Percentiles rank a stretch among this genome's conserved stretches.
These are phyloP conservation scores for Vigna radiata DNA, from an alignment of 306 rosid species.

Conservation along the genomic window DNA sequence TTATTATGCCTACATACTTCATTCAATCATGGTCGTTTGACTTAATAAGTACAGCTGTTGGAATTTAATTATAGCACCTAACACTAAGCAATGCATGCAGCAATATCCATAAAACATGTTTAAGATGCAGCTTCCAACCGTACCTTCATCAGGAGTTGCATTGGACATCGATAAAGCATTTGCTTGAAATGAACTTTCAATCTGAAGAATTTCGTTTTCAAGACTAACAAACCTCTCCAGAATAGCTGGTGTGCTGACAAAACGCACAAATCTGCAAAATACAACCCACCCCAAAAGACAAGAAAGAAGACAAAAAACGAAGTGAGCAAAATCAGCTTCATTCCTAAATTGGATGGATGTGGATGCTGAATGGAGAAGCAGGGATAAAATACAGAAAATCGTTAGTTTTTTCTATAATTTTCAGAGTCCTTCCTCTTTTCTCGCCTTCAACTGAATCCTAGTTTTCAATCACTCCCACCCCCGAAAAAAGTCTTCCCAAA, in stretches of 20 bases:
- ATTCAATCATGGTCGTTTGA: background rate
- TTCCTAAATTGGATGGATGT: background rate
- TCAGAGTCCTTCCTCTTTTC: background rate
- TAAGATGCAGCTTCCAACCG: slow-evolving; percentile 21
- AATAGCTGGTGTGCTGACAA: slow-evolving; percentile 75
- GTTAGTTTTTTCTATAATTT: background rate
- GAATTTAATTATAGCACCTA: slow-evolving; percentile 30
- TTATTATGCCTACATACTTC: background rate
- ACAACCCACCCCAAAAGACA: background rate
- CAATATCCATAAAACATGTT: slow-evolving; percentile 35
- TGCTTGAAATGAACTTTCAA: slow-evolving; percentile 58
- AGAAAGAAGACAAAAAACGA: background rate
- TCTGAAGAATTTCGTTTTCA: slow-evolving; percentile 71
- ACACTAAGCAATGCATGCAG: slow-evolving; percentile 1
- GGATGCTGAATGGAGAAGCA: background rate
- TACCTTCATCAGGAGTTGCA: slow-evolving; percentile 52
- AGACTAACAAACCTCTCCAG: slow-evolving; percentile 71
- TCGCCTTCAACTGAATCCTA: background rate
- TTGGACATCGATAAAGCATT: slow-evolving; percentile 48
- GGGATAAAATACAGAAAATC: background rate
- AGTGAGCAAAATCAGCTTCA: slow-evolving; percentile 30
- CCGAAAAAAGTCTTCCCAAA: background rate
- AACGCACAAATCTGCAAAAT: slow-evolving; percentile 70
- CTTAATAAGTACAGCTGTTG: background rate
- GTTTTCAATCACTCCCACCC: background rate